Conservation (phyloP, 371 early-diverging fungal genomes). For the Rozella allomycis region DNA sequence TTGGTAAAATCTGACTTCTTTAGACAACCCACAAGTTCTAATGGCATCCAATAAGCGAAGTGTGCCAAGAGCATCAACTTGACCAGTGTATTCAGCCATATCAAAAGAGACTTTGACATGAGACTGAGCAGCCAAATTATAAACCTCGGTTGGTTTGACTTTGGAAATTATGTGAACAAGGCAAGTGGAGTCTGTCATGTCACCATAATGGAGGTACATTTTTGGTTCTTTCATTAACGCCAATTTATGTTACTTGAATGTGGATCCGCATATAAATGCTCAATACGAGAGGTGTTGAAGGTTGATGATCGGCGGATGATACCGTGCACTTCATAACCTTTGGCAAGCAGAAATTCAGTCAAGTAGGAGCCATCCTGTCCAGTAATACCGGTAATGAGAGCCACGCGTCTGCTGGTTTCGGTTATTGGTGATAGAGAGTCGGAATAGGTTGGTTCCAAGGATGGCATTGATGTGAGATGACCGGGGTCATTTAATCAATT, state of each 20-base stretch:
- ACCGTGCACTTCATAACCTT: slow-evolving; percentile 58
- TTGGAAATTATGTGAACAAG: slow-evolving; percentile 49
- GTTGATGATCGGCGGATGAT: slow-evolving; percentile 62
- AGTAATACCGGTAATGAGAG: slow-evolving; percentile 33
- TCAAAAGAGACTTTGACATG: slow-evolving; percentile 74
- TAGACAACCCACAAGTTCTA: slow-evolving; percentile 45
- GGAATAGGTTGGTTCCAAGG: no score
- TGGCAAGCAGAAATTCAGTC: slow-evolving; percentile 42
- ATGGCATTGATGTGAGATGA: no score
- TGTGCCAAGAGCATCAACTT: slow-evolving; percentile 63
- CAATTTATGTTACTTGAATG: slow-evolving; percentile 20
- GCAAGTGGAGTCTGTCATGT: slow-evolving; percentile 59
- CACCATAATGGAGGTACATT: slow-evolving; percentile 63
- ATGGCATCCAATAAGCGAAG: slow-evolving; percentile 58
- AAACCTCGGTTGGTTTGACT: slow-evolving; percentile 2
- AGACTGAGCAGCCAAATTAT: slow-evolving; percentile 34
- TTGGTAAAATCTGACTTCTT: slow-evolving; percentile 56
- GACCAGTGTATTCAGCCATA: slow-evolving; percentile 50
- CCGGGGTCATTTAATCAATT: no score
- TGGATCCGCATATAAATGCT: slow-evolving; percentile 49
- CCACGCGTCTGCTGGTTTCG: no score
- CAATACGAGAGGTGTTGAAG: slow-evolving; percentile 60
- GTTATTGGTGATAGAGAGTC: no score
- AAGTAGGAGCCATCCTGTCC: slow-evolving; percentile 68
- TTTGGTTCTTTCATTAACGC: slow-evolving; percentile 22